Conservation (phyloP, 257 asterid genomes). For the Solanum bulbocastanum region DNA sequence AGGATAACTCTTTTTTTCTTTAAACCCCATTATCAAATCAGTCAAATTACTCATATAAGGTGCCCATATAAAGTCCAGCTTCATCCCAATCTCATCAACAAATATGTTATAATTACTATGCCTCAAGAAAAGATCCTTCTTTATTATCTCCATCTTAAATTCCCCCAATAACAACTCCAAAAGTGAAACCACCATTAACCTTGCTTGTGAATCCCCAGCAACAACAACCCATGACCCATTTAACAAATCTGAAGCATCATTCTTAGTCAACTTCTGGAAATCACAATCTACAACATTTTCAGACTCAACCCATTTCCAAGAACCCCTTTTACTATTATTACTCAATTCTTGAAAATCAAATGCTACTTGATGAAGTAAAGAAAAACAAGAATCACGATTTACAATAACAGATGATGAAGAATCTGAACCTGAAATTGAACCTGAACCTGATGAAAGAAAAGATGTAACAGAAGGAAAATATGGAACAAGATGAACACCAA, state of each 20-base stretch:
- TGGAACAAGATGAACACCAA: slow-evolving; percentile 85
- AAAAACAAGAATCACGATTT: slow-evolving; percentile 54
- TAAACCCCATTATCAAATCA: slow-evolving; percentile 25
- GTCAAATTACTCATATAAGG: slow-evolving; percentile 69
- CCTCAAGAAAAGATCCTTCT: slow-evolving; percentile 75
- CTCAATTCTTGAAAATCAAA: slow-evolving; percentile 2
- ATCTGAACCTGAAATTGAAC: neutral
- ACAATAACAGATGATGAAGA: slow-evolving; percentile 5
- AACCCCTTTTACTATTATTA: slow-evolving; percentile 8
- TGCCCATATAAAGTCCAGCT: slow-evolving; percentile 84
- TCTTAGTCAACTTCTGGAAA: slow-evolving; percentile 59
- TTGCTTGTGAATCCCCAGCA: slow-evolving; percentile 92
- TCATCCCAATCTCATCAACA: slow-evolving; percentile 74
- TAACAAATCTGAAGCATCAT: slow-evolving; percentile 72
- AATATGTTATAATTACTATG: slow-evolving; percentile 68
- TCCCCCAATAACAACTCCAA: slow-evolving; percentile 64
- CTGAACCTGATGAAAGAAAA: slow-evolving; percentile 21
- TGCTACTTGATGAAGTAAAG: slow-evolving; percentile 45
- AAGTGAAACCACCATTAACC: slow-evolving; percentile 73
- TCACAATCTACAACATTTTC: slow-evolving; percentile 45
- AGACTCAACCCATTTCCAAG: slow-evolving; percentile 68
- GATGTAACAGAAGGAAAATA: slow-evolving; percentile 58
- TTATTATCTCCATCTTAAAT: slow-evolving; percentile 32
- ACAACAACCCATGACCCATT: slow-evolving; percentile 94
- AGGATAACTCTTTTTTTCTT: slow-evolving; percentile 33